Percentiles rank a stretch among this genome's conserved stretches.
Evolutionary conservation across 228 moss, liverwort and hornwort species (phyloP).

Genomic region (Sphagnum magellanicum): DNA sequence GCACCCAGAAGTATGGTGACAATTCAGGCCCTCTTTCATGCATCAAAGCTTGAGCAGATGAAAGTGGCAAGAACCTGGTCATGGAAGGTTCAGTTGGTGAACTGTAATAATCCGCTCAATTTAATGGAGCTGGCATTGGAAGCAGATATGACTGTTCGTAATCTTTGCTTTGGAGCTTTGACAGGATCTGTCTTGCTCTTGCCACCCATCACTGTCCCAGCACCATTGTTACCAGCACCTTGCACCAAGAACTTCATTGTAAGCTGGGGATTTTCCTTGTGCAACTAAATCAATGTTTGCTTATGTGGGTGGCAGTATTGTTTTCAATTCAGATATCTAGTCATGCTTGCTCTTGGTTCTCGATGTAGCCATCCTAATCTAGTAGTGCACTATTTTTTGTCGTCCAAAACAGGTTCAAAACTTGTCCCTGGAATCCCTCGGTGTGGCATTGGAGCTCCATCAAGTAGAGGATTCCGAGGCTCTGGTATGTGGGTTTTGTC

Average conservation of each 20-base stretch:
- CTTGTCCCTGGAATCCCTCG: constrained; percentile 60
- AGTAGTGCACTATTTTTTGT: no score
- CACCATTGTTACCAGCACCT: constrained; percentile 39
- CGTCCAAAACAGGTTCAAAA: constrained; percentile 57
- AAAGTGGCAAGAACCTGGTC: constrained; percentile 77
- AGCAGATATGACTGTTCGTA: constrained; percentile 90
- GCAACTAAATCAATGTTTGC: constrained; percentile 3
- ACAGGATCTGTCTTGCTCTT: constrained; percentile 58
- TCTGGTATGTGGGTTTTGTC: constrained; percentile 38
- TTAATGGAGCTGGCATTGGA: constrained; percentile 60
- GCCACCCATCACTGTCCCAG: constrained; percentile 71
- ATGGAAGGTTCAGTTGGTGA: constrained; percentile 63
- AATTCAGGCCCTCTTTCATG: constrained; percentile 49
- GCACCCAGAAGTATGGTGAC: constrained; percentile 42
- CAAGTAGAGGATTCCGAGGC: constrained; percentile 91
- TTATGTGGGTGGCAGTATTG: neutral
- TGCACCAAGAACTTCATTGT: constrained; percentile 67
- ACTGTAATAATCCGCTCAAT: constrained; percentile 75
- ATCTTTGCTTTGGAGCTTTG: constrained; percentile 68
- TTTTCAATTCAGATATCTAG: no score
- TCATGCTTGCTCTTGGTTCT: no score
- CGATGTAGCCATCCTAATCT: no score
- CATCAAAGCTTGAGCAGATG: constrained; percentile 72
- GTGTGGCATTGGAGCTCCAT: constrained; percentile 76
- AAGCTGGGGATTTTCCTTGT: constrained; percentile 13